phyloP scores from a whole-genome alignment of 2,329 filamentous ascomycete genomes.

The Pseudopyricularia javanii region DNA sequence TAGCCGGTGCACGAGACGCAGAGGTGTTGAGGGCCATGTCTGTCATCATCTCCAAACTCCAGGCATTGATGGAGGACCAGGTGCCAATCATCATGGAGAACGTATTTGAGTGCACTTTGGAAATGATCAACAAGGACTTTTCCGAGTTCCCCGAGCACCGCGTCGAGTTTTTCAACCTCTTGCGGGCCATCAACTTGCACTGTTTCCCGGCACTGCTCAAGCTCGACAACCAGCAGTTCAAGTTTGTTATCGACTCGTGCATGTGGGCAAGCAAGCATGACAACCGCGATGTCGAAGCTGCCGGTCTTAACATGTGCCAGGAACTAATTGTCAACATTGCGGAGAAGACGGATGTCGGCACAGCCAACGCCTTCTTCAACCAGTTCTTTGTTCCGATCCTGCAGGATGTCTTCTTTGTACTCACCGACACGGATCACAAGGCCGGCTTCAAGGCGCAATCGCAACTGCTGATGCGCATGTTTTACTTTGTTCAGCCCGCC shows the following conservation, averaged over 20 bases:
- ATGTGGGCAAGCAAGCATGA: conserved; percentile 99
- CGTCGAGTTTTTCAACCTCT: conserved; percentile 98
- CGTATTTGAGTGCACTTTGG: conserved; percentile 93
- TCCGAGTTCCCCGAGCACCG: conserved; percentile 97
- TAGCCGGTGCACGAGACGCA: conserved; percentile 86
- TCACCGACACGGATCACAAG: conserved; percentile 97
- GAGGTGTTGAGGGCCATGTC: conserved; percentile 98
- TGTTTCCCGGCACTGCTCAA: conserved; percentile 93
- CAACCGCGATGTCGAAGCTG: conserved; percentile 93
- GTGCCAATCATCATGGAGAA: conserved; percentile 97
- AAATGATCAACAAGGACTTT: conserved; percentile 99
- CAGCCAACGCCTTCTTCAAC: conserved; percentile 92
- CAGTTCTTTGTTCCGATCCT: conserved; percentile 93
- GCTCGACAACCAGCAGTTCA: conserved; percentile 93
- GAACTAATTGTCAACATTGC: conserved; percentile 97
- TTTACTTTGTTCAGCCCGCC: conserved; percentile 78
- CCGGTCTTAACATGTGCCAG: conserved; percentile 94
- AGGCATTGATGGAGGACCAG: conserved; percentile 94
- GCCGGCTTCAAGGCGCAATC: conserved; percentile 98
- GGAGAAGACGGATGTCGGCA: conserved; percentile 74
- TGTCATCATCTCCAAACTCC: conserved; percentile 90
- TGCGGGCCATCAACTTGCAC: conserved; percentile 90
- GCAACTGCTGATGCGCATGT: conserved; percentile 85
- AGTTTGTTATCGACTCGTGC: conserved; percentile 98
- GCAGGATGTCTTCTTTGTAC: conserved; percentile 95